Evolutionary conservation across 352 stramenopile species (phyloP), one percentile per base, ranked within the genome.

Genomic region (Saprolegnia parasitica): DNA sequence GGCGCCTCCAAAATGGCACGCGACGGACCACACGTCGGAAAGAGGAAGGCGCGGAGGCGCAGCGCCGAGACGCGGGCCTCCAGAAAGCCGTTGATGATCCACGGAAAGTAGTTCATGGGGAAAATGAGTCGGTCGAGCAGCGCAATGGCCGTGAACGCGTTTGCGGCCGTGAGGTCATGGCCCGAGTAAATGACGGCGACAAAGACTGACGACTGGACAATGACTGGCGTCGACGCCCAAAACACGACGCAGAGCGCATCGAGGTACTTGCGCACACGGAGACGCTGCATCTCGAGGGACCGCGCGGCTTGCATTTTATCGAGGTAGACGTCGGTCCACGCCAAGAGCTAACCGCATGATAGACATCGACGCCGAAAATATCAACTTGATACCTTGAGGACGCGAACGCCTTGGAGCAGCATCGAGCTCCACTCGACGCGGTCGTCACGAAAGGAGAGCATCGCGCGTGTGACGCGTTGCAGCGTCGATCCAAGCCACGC

Each of bases 51-150:
- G 26, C 87, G 81, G 46, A 96, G 83, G 20, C 89, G 81, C 18
- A 89, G 67, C 16, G 84, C 87, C 49, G 89, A 97, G 10, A 97
- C 86, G 9, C 74, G 77, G 5, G 88, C 88, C 65, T 97, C 90
- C 0, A 96, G 76, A 56, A 96, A 89, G 5, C 87, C 88, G 40
- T 95, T 96, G 68, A 97, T 88, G 72, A 97, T 93, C 87, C 88
- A 96, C 21, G 88, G 88, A 37, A 96, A 96, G 52, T 93, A 95
- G 56, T 96, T 96, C 84, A 97, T 96, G 0, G 89, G 89, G 65
- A 91, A 96, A 32, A 97, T 91, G 9, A 97, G 78, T 6, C 88
- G 86, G 56, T 96, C 87, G 0, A 97, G 77, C 52, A 96, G 67
- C 21, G 89, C 79, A 26, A 97, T 84, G 0, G 88, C 84, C 13